Percentiles rank a stretch among this genome's conserved stretches.
Conservation (phyloP, 2,329 filamentous ascomycete species). For the Ophiostoma perfectum region DNA sequence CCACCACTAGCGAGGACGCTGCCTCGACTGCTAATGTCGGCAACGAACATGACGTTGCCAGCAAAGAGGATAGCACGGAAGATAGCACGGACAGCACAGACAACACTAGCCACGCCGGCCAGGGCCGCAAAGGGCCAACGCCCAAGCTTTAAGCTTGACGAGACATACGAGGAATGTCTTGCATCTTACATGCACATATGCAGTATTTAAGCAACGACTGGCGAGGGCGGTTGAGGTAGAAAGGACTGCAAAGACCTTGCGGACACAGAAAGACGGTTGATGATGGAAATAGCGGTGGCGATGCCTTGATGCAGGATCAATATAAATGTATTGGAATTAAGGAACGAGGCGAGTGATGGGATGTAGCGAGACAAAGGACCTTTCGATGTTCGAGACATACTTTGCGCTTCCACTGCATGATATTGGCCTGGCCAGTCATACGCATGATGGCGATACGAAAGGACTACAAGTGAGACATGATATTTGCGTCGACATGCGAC, state of each 20-base stretch:
- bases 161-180: neutral
- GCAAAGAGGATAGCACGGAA: neutral
- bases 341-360: neutral
- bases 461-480: neutral
- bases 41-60: neutral
- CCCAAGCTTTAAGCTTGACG: neutral
- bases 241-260: neutral
- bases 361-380: neutral
- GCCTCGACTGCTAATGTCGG: too few relatives aligned
- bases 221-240: neutral
- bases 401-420: slow-evolving; percentile 4
- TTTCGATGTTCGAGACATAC: neutral
- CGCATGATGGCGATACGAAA: neutral
- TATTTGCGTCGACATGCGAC: neutral
- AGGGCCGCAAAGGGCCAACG: neutral
- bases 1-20: too few relatives aligned
- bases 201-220: slow-evolving; percentile 1
- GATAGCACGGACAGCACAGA: neutral
- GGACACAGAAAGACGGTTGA: too few relatives aligned
- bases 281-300: too few relatives aligned
- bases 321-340: neutral
- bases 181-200: neutral
- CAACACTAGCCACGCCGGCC: neutral
- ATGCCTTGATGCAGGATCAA: too few relatives aligned
- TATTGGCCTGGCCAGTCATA: neutral